Evolutionary conservation across 164 flowering plant species (phyloP).

Genomic region (Aristolochia fimbriata): DNA sequence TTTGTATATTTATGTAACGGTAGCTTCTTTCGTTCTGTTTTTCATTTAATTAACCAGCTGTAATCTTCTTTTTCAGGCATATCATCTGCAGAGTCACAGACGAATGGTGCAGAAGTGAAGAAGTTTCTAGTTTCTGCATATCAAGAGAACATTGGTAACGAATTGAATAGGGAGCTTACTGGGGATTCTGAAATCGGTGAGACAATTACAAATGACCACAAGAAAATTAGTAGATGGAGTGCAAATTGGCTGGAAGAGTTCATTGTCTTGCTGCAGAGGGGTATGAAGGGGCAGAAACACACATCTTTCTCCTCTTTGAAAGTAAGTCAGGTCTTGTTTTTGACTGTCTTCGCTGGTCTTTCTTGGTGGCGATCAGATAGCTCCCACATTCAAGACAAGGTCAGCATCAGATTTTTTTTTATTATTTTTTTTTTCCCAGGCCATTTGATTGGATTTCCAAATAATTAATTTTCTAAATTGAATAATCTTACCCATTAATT

Average conservation of each 20-base stretch:
- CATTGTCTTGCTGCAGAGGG: constrained; percentile 38
- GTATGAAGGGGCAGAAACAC: constrained; percentile 41
- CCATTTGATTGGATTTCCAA: too few species aligned
- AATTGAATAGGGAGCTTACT: background rate
- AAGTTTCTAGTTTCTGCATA: background rate
- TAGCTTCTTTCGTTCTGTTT: too few species aligned
- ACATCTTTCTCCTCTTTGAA: constrained; percentile 37
- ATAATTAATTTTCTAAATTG: too few species aligned
- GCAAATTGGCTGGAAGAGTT: constrained; percentile 67
- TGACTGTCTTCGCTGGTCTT: constrained; percentile 18
- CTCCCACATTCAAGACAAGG: constrained; percentile 25
- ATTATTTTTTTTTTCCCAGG: too few species aligned
- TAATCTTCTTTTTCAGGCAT: constrained; percentile 18
- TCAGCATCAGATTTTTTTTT: too few species aligned
- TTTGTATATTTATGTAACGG: too few species aligned
- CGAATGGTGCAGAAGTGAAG: constrained; percentile 2
- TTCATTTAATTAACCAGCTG: background rate
- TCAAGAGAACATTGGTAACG: background rate
- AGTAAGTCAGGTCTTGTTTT: constrained; percentile 25
- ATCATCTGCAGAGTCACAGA: constrained; percentile 11
- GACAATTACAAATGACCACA: background rate
- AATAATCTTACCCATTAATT: background rate
- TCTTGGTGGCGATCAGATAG: constrained; percentile 14
- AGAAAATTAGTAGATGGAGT: constrained; percentile 28
- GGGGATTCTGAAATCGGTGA: background rate